Evolutionary conservation across 345 rosid genomes (phyloP), one percentile per base, ranked within the genome.

Genomic region (Acer campestre): DNA sequence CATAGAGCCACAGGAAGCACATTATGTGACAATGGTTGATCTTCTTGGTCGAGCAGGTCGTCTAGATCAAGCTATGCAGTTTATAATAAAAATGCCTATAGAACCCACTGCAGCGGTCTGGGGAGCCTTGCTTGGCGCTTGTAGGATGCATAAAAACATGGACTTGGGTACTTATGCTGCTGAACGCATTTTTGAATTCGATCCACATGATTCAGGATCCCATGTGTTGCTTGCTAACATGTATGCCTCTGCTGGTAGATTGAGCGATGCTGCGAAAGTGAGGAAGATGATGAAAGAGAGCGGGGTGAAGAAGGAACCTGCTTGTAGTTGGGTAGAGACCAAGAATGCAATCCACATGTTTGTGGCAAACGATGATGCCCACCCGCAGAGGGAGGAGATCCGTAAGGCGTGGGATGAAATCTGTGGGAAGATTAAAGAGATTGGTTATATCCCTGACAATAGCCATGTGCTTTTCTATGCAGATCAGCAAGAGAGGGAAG

Each of bases 301-400:
- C n/a, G 85, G 86, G 59, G 82, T 89, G 64, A 90, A 87, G 84
- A 90, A 86, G 70, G 89, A 90, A 68, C 90, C 94, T 2, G 92
- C 91, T 2, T 84, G 88, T 80, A 92, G 94, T 46, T 87, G 91
- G 92, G 90, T 92, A 63, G 97, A 90, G 72, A 84, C 90, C 12
- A 84, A 86, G 77, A 88, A 87, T 48, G 79, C 85, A 9, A 84
- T 81, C 42, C 90, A 86, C 49, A 75, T 80, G 82, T 92, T 90
- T 86, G 87, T 89, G 67, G 93, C 92, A 0, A 89, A 92, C 40
- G 96, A 88, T 73, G 88, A 85, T 55, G 59, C 86, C 17, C 92
- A 88, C 79, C 91, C 92, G 3, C 88, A 81, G 70, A 83, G 81
- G n/a, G 83, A 84, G 68, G 88, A 88, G 78, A 91, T 89, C 73